Evolutionary conservation across 805 yeast species (phyloP).

Genomic region (Candida orba): DNA sequence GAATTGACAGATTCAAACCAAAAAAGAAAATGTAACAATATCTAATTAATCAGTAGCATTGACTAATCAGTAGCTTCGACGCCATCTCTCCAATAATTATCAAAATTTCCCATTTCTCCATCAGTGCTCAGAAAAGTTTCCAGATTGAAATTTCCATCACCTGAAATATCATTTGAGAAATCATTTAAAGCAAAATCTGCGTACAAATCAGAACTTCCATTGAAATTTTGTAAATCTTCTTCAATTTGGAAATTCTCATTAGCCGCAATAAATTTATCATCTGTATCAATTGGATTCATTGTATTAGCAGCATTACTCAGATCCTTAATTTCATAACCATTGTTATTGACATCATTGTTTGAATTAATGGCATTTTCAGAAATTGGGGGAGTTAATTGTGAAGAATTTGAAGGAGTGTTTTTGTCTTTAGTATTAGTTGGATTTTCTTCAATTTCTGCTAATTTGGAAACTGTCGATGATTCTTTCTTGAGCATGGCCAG

Average conservation of each 20-base stretch:
- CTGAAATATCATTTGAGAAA: conserved; percentile 26
- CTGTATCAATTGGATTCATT: conserved; percentile 3
- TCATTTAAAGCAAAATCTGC: conserved; percentile 27
- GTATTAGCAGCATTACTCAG: conserved; percentile 1
- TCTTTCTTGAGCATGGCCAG: conserved; percentile 6
- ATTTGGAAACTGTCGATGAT: conserved; percentile 10
- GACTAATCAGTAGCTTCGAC: conserved; percentile 32
- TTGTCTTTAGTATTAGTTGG: background rate
- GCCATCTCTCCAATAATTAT: conserved; percentile 34
- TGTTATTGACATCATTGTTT: conserved; percentile 1
- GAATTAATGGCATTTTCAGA: conserved; percentile 22
- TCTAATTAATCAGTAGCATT: background rate
- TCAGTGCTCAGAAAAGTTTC: conserved; percentile 38
- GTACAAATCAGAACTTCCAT: conserved; percentile 25
- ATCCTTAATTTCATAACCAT: background rate
- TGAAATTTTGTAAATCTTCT: conserved; percentile 11
- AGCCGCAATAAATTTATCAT: background rate
- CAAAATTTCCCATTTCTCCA: conserved; percentile 27
- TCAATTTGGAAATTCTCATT: conserved; percentile 3
- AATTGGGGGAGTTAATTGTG: conserved; percentile 23
- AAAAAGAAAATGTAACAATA: background rate
- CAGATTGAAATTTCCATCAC: conserved; percentile 35
- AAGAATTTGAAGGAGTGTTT: conserved; percentile 15
- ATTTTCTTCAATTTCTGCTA: conserved; percentile 10
- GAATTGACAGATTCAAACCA: background rate